Conservation (phyloP, 495 filamentous ascomycete genomes). For the Chaetomium tenue region DNA sequence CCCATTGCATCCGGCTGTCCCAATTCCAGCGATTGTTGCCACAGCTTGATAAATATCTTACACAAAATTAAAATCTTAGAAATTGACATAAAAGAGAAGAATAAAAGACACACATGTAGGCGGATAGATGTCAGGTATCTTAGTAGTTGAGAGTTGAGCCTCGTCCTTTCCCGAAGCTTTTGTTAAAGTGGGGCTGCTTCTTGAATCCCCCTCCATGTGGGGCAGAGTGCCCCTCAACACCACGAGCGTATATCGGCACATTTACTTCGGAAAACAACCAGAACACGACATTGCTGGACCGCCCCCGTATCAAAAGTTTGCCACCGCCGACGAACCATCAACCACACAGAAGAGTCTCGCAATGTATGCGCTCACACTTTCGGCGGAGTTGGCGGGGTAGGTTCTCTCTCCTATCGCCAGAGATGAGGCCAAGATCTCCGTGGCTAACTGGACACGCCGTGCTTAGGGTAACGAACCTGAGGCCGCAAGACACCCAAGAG, state of each 20-base stretch:
- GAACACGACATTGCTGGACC: neutral
- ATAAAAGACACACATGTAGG: no score
- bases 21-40: no score
- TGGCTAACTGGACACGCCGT: neutral
- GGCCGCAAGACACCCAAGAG: constrained; percentile 74
- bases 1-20: no score
- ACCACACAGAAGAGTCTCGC: neutral
- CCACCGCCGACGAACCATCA: neutral
- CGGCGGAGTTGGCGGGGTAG: constrained; percentile 73
- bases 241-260: neutral
- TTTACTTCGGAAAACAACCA: neutral
- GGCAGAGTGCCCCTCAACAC: constrained; percentile 14
- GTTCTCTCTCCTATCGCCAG: constrained; percentile 8
- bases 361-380: constrained; percentile 78
- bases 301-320: neutral
- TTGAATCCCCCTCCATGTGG: neutral
- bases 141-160: no score
- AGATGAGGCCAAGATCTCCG: neutral
- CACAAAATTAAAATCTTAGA: no score
- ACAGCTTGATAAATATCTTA: no score
- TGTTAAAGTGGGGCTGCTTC: no score
- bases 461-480: constrained; percentile 79
- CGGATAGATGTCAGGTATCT: no score
- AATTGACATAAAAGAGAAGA: no score
- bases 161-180: no score